These are phyloP conservation scores for Coemansia sp. DNA, from an alignment of 192 early-diverging fungal genomes.

Conservation along the genomic window DNA sequence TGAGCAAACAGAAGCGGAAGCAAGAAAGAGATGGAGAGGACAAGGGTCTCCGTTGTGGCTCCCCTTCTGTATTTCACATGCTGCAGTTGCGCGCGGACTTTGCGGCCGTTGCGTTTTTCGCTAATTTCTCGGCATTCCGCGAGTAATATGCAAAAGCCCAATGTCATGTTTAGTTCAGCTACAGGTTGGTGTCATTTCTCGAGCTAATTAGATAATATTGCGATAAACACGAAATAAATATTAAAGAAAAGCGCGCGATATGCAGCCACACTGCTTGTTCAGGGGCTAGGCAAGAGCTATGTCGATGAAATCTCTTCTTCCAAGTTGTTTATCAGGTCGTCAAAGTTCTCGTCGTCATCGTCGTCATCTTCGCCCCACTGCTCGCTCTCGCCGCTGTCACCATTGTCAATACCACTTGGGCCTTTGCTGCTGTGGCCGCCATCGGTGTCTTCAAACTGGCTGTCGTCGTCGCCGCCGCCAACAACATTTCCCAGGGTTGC, in stretches of 20 bases:
- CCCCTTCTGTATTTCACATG: too few species aligned
- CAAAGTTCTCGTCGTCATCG: slow-evolving; percentile 40
- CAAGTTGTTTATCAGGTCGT: slow-evolving; percentile 53
- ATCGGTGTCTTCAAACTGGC: slow-evolving; percentile 11
- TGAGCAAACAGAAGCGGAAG: not conserved
- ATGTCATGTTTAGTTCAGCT: too few species aligned
- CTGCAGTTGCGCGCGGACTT: too few species aligned
- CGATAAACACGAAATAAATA: not conserved
- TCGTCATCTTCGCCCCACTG: slow-evolving; percentile 48
- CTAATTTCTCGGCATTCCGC: too few species aligned
- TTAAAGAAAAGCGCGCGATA: not conserved
- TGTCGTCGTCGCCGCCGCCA: slow-evolving; percentile 1
- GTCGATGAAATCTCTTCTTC: slow-evolving; percentile 50
- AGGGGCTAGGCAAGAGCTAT: not conserved
- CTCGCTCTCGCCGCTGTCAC: slow-evolving; percentile 13
- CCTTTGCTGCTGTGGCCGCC: not conserved
- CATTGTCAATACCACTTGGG: not conserved
- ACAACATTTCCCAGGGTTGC: not conserved
- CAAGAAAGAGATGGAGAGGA: not conserved
- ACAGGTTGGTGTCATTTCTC: too few species aligned
- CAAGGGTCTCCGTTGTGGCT: too few species aligned
- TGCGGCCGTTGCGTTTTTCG: too few species aligned
- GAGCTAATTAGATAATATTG: not conserved
- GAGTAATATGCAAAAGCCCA: too few species aligned
- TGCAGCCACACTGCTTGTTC: too few species aligned